Evolutionary conservation across 495 filamentous ascomycete genomes (phyloP).

Genomic region (Penicillium cinerascens): DNA sequence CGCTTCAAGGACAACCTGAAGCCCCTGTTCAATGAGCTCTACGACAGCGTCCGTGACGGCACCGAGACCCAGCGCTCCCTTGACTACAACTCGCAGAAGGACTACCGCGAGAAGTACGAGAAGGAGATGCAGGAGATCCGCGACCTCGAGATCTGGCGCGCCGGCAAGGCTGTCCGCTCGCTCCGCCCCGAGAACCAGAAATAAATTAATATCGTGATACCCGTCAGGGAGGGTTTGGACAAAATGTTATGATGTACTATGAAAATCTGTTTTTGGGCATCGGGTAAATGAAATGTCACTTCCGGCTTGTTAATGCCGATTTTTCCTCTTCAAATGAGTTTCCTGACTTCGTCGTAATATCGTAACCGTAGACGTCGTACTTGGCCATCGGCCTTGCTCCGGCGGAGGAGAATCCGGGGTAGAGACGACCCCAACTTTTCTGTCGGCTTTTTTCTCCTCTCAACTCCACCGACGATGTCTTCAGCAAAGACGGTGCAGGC

Average conservation of each 20-base stretch:
- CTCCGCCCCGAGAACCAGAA: conserved; percentile 93
- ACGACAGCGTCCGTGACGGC: conserved; percentile 84
- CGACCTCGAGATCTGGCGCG: conserved; percentile 96
- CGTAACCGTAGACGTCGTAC: not conserved
- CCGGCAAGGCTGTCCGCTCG: conserved; percentile 88
- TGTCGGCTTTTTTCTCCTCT: not conserved
- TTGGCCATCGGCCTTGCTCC: not conserved
- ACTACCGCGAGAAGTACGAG: conserved; percentile 96
- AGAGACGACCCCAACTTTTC: not conserved
- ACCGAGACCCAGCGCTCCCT: conserved; percentile 89
- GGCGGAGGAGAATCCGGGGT: conserved; percentile 12
- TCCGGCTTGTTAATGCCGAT: conserved; percentile 4
- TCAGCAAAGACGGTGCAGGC: conserved; percentile 46
- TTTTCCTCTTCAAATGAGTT: not conserved
- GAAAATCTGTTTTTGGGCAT: conserved; percentile 31
- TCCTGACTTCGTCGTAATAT: not conserved
- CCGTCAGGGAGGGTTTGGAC: conserved; percentile 21
- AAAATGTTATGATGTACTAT: conserved; percentile 48
- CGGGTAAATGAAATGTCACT: conserved; percentile 23
- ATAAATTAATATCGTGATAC: conserved; percentile 50
- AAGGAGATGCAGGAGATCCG: conserved; percentile 95
- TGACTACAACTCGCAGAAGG: conserved; percentile 89
- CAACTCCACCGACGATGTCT: conserved; percentile 10
- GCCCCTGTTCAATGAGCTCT: conserved; percentile 95
- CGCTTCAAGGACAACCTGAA: conserved; percentile 94